Evolutionary conservation across 768 basidiomycete species (phyloP).

Genomic region (Termitomyces sp.): DNA sequence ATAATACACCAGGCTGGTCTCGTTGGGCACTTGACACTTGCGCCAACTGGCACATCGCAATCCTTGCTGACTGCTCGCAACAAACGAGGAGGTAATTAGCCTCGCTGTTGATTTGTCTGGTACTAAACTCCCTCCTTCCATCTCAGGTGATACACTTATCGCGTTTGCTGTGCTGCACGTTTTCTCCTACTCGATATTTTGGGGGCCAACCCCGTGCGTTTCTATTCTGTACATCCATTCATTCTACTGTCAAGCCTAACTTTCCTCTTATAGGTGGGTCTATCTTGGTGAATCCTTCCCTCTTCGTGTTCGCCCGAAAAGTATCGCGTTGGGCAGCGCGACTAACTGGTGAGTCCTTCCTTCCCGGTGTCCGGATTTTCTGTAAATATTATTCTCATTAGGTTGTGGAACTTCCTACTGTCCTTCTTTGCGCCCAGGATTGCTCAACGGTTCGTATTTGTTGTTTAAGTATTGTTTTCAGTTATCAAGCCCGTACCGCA

Average conservation of each 20-base stretch:
- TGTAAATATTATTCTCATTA: slow-evolving; percentile 15
- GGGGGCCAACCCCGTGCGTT: slow-evolving; percentile 63
- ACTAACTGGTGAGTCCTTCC: slow-evolving; percentile 29
- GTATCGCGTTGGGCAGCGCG: slow-evolving; percentile 69
- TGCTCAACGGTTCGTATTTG: slow-evolving; percentile 28
- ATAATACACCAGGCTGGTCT: slow-evolving; percentile 46
- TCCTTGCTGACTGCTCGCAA: slow-evolving; percentile 50
- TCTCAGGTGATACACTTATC: slow-evolving; percentile 56
- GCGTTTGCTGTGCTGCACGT: slow-evolving; percentile 78
- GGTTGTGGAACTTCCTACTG: slow-evolving; percentile 75
- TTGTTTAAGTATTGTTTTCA: background rate
- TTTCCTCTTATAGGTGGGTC: slow-evolving; percentile 41
- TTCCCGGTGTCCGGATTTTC: background rate
- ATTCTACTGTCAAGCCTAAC: background rate
- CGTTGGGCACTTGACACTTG: slow-evolving; percentile 65
- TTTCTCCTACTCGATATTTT: slow-evolving; percentile 65
- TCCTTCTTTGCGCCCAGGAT: slow-evolving; percentile 71
- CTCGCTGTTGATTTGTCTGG: background rate
- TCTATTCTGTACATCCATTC: too few relatives aligned
- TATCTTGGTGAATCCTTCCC: slow-evolving; percentile 81
- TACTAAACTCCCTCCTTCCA: background rate
- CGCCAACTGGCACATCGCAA: slow-evolving; percentile 43
- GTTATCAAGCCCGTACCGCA: slow-evolving; percentile 12
- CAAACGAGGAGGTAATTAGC: slow-evolving; percentile 39
- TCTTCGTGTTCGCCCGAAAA: slow-evolving; percentile 71